Conservation (phyloP, 257 asterid species). For the Handroanthus guayacan region DNA sequence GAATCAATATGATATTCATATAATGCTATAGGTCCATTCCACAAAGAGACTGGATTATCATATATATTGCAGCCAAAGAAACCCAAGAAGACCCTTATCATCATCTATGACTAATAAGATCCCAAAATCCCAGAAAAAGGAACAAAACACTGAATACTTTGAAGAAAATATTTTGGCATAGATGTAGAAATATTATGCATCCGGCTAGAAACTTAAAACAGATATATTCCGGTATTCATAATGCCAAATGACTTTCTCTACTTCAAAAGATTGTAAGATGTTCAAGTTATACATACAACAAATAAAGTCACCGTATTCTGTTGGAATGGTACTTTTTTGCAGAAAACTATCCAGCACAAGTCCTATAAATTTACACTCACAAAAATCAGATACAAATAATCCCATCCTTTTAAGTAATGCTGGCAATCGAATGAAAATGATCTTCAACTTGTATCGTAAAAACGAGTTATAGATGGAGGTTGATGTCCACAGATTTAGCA, state of each 20-base stretch:
- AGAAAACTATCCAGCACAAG: not conserved
- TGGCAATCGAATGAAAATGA: not conserved
- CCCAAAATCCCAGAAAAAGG: not conserved
- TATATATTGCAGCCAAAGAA: not conserved
- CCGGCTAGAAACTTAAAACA: not conserved
- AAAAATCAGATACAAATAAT: not conserved
- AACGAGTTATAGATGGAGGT: not conserved
- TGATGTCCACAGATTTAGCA: not conserved
- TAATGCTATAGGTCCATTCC: not conserved
- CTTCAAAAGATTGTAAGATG: not conserved
- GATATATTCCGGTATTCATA: not conserved
- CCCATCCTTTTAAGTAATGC: slow-evolving; percentile 6
- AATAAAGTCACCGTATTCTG: not conserved
- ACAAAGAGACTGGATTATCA: not conserved
- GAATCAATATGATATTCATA: not conserved
- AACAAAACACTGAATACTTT: not conserved
- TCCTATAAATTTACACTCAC: slow-evolving; percentile 1
- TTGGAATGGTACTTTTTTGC: not conserved
- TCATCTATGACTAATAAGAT: not conserved
- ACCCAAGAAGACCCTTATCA: not conserved
- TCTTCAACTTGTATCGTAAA: not conserved
- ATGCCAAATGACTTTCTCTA: not conserved
- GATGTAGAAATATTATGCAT: not conserved
- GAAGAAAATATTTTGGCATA: not conserved
- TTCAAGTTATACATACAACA: slow-evolving; percentile 22